These are phyloP conservation scores for Phialocephala sp. DNA, from an alignment of 2,329 filamentous ascomycete species.

Conservation along the genomic window DNA sequence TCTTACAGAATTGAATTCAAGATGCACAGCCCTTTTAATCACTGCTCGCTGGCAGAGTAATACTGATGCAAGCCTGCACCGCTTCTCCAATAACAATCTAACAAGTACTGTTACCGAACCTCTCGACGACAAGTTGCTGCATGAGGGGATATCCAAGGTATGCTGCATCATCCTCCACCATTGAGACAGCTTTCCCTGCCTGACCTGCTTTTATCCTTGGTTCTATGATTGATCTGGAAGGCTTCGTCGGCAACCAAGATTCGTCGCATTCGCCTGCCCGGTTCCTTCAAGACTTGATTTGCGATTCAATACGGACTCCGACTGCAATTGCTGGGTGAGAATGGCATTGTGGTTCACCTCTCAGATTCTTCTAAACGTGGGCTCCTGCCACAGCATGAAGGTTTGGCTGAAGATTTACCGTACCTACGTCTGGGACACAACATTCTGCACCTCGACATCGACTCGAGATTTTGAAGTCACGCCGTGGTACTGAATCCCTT, in stretches of 20 bases:
- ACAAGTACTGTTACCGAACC: conserved; percentile 22
- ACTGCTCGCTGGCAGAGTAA: conserved; percentile 14
- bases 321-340: not conserved
- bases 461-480: conserved; percentile 16
- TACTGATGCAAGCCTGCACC: conserved; percentile 10
- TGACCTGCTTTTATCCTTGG: conserved; percentile 12
- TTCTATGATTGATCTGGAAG: conserved; percentile 21
- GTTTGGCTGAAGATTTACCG: conserved; percentile 10
- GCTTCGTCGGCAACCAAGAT: conserved; percentile 4
- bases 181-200: conserved; percentile 16
- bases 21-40: conserved; percentile 10
- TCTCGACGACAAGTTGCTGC: conserved; percentile 16
- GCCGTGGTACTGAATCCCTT: conserved; percentile 9
- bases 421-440: conserved; percentile 17
- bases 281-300: not conserved
- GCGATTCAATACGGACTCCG: not conserved
- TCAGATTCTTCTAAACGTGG: conserved; percentile 18
- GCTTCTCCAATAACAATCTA: conserved; percentile 27
- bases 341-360: not conserved
- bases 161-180: conserved; percentile 14
- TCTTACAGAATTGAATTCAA: not conserved
- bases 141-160: conserved; percentile 19
- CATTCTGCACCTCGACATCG: conserved; percentile 16
- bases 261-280: not conserved
- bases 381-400: conserved; percentile 12